Base-by-base conservation (phyloP, 2,329 filamentous ascomycete species). In the Eutypa lata region DNA sequence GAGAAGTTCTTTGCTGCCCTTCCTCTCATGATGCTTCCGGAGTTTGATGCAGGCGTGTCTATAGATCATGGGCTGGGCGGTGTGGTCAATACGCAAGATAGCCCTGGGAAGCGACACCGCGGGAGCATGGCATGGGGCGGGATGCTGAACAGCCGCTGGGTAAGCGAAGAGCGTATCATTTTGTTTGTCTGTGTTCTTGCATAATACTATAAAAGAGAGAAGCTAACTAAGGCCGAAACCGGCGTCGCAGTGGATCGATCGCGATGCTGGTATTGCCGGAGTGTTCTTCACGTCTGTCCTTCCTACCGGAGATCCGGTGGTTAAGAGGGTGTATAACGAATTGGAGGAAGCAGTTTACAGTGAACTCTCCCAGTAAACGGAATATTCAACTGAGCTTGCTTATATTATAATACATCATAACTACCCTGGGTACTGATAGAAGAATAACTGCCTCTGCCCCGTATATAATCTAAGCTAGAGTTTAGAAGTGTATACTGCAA, bases 71-170 rank as follows among this genome's bases (percentile, higher is more conserved):
- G 73, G 1, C 59, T 76, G 8, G 67, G 66, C 3, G 76, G 74
- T 3, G 58, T 73, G 26, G 57, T 77, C 44, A 75, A 73, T 49
- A 51, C 71, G 54, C 65, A 67, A 24, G 70, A 76, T 50, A 62
- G 71, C 7, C 65, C 69, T 0, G 71, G 70, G 0, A 74, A 73
- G 65, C 64, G 75, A 37, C 66, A 61, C 46, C 71, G 68, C 57
- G 74, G 74, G 0, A 76, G 73, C 33, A 53, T 78, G 51, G 73
- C 68, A 62, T 78, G 75, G 75, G 64, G 64, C n/a, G 76, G 76
- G 33, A 68, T 72, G 53, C 61, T 60, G 21, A 76, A 76, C 52
- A 65, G 68, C 18, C 69, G 68, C 51, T 78, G 75, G 75, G 35
- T 38, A 38, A 38, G 35, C 16, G 26, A 31, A 10, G 26, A 31